These are phyloP conservation scores for Colletotrichum eleusines DNA, from an alignment of 2,329 filamentous ascomycete species.

Conservation along the genomic window DNA sequence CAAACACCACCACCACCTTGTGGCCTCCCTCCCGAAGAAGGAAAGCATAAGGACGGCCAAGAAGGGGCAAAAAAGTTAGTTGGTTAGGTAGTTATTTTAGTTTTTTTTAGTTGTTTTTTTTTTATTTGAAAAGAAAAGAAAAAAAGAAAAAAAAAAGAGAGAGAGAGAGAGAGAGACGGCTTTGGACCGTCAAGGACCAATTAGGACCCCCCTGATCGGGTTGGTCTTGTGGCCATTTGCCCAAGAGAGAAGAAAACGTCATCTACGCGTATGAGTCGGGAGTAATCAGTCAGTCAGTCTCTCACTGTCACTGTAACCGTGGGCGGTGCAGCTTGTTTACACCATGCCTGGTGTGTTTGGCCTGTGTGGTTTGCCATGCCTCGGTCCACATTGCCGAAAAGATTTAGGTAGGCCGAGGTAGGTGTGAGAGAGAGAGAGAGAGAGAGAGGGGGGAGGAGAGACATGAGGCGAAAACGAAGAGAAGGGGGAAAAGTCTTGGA, in stretches of 20 bases:
- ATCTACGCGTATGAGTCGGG: slow-evolving; percentile 28
- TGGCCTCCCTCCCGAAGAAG: neutral
- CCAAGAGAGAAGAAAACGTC: slow-evolving; percentile 32
- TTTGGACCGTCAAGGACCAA: slow-evolving; percentile 18
- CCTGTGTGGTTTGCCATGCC: neutral
- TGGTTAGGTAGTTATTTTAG: too few species aligned
- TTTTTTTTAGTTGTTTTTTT: too few species aligned
- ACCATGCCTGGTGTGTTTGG: too few species aligned
- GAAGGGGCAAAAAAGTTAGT: too few species aligned
- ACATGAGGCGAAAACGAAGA: slow-evolving; percentile 1
- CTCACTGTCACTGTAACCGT: neutral
- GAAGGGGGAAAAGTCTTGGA: too few species aligned
- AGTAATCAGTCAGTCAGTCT: slow-evolving; percentile 13
- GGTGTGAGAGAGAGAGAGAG: neutral
- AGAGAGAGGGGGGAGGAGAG: neutral
- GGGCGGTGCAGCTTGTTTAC: neutral
- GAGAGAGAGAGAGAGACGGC: neutral
- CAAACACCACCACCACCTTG: slow-evolving; percentile 27
- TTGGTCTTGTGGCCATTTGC: slow-evolving; percentile 35
- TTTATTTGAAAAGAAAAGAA: too few species aligned
- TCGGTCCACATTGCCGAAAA: slow-evolving; percentile 22
- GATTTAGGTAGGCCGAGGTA: slow-evolving; percentile 27
- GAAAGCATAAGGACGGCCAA: too few species aligned
- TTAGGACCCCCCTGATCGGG: neutral
- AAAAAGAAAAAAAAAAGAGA: neutral